Evolutionary conservation across 139 green algal species (phyloP), one percentile per base, ranked within the genome.

Genomic region (Coelastrella sp.): DNA sequence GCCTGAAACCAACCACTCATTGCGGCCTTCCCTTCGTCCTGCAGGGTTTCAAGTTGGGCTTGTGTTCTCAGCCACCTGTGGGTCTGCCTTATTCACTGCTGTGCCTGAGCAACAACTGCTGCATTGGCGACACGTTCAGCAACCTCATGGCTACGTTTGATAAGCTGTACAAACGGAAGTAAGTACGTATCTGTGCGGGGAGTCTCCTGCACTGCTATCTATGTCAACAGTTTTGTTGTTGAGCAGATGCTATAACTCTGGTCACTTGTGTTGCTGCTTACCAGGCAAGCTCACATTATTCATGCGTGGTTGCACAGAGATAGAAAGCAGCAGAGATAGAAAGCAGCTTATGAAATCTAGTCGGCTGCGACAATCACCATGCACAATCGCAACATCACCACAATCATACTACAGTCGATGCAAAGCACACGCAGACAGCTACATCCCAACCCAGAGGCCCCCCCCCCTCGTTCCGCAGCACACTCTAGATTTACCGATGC

Each of bases 31-130:
- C 0, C 32, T 47, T 47, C 1, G 32, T 47, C 32, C 0, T 13
- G 6, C 90, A 96, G 93, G 95, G 93, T 2, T 98, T 98, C 93
- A 98, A 98, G 92, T 92, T 97, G 20, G 96, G 94, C 56, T 92
- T 98, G 59, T 98, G 96, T 92, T 90, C 59, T 80, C 90, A 89
- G 58, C 94, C 96, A 0, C 96, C 95, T 17, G 94, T 96, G 79
- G 95, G 93, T 22, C 83, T 93, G n/a, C 95, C 95, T 8, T 94
- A 95, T 79, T 95, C 94, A 0, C 87, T 97, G 73, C 92, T 97
- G 20, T 95, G 93, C 66, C 91, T 98, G 58, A 90, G 94, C 82
- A 98, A 98, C 94, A 98, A 97, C 92, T 96, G 93, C 86, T 94
- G 93, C 85, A 94, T 98, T 22, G 89, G 90, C 5, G 57, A 73